A percentile compares a stretch with the other conserved stretches of the same genome.
phyloP scores from a whole-genome alignment of 2,329 filamentous ascomycete species.

The Alternaria gansuensis region DNA sequence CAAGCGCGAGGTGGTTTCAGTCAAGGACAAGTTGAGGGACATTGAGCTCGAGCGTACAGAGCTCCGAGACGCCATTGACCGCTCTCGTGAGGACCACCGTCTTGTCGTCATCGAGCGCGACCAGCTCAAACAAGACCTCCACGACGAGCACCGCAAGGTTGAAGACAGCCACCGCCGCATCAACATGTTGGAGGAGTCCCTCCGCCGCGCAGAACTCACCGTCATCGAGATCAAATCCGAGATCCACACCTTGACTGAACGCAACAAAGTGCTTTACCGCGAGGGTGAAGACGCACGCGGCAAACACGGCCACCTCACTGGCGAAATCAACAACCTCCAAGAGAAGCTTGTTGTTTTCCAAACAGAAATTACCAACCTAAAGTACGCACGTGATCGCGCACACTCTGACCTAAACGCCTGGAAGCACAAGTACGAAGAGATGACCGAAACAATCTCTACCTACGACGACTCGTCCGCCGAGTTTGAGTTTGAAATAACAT shows the following conservation, averaged over 20 bases:
- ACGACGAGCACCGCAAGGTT: slow-evolving; percentile 31
- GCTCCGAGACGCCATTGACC: slow-evolving; percentile 28
- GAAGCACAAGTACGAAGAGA: slow-evolving; percentile 39
- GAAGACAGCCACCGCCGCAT: slow-evolving; percentile 31
- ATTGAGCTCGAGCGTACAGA: slow-evolving; percentile 32
- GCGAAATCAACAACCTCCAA: slow-evolving; percentile 25
- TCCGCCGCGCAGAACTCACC: slow-evolving; percentile 31
- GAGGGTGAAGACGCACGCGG: slow-evolving; percentile 32
- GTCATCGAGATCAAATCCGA: slow-evolving; percentile 27
- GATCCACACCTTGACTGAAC: slow-evolving; percentile 30
- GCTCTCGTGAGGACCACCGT: slow-evolving; percentile 33
- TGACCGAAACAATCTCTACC: slow-evolving; percentile 35
- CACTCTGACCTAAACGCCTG: slow-evolving; percentile 32
- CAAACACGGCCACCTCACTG: slow-evolving; percentile 27
- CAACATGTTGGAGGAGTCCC: slow-evolving; percentile 31
- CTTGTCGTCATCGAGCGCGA: slow-evolving; percentile 36
- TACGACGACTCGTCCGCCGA: slow-evolving; percentile 33
- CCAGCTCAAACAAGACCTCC: slow-evolving; percentile 35
- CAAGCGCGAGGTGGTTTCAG: slow-evolving; percentile 35
- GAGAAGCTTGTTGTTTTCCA: slow-evolving; percentile 32
- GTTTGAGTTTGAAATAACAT: slow-evolving; percentile 38
- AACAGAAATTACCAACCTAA: slow-evolving; percentile 33
- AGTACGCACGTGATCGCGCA: slow-evolving; percentile 31
- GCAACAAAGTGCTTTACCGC: slow-evolving; percentile 27
- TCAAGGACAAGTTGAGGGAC: slow-evolving; percentile 37